Base-by-base conservation (phyloP, 2,329 filamentous ascomycete species). In the Fusarium xyrophilum region DNA sequence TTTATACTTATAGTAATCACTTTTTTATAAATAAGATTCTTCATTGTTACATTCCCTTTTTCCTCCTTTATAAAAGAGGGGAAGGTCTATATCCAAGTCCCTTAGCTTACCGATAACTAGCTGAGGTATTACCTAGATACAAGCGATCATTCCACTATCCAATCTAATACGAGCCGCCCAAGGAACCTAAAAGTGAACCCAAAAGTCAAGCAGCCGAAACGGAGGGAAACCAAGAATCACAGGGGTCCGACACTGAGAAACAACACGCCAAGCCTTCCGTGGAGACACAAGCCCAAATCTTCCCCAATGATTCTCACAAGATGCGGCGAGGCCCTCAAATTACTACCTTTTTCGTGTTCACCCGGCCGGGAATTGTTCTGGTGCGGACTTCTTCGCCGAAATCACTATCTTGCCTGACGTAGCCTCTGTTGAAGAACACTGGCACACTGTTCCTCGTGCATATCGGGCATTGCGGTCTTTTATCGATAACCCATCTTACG, bases 381-480 rank as follows among this genome's bases (percentile, higher is more conserved):
- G 19, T n/a, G 19, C 10, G 38, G 38, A 39, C 38, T 21, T 23
- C 4, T 39, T 39, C 38, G 6, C 6, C 13, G 9, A 13, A 39
- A 7, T 21, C 9, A 1, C 14, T 21, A 15, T 6, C 38, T 5
- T 7, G 38, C n/a, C 14, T 21, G n/a, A 23, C n/a, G 14, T 6
- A 39, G 38, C 21, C 38, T 39, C 38, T 39, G 38, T 39, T 39
- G 38, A 39, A 15, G 4, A 15, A 15, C n/a, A 3, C 38, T 21
- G 6, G 19, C 6, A 7, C 10, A 4, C 6, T 7, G 5, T 2
- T 23, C 13, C n/a, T 39, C 1, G 4, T 11, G 5, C 0, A 39
- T 14, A 39, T 10, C 6, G 4, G 11, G 13, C 3, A 21, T 39
- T 39, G 14, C 9, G 5, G 13, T 39, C 9, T 39, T 15, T 39